Base-by-base conservation (phyloP, 805 yeast genomes). In the Scheffersomyces amazonensis region DNA sequence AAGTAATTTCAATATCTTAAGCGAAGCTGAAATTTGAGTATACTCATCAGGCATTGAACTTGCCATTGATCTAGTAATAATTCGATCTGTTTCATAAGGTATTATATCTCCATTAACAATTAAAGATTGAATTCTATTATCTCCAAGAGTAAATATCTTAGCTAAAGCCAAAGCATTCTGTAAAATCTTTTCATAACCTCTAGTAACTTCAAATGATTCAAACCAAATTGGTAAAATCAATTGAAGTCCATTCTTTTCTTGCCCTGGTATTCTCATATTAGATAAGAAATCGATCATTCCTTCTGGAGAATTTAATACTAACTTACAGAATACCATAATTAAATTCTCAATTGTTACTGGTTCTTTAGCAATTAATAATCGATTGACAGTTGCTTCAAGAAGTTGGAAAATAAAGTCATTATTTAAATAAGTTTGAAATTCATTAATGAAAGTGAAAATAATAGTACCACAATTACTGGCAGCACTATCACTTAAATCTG, bases 31-130 rank as follows among this genome's bases (percentile, higher is more conserved):
- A 2, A 89, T 70, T 51, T 75, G 78, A 0, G 85, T 78, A 48
- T 74, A 87, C 48, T 71, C 60, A 35, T 78, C 74, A 0, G 86
- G 84, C 73, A 80, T 71, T 12, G 61, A 60, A 48, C 76, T 80
- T 3, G 95, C 79, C 83, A 82, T 85, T 0, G 96, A 87, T 53
- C 98, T 76, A 0, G 98, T 91, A 3, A 87, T 65, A 24, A 91
- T 89, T n/a, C 77, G 49, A 39, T 80, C 84, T 0, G 75, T 73
- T 12, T 70, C 69, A 50, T 80, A 74, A 2, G 85, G 81, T 20
- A 84, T 62, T 23, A 81, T 62, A 43, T 88, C 88, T n/a, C 96
- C 97, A 46, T 88, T 76, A 0, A 90, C 96, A 4, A 62, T 42
- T 3, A 87, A 54, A 1, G 53, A 42, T 21, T 69, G 68, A 2